A percentile compares a stretch with the other conserved stretches of the same genome.
Evolutionary conservation across 176 grass and related monocot genomes (phyloP).

Genomic region (Oropetium thomaeum): DNA sequence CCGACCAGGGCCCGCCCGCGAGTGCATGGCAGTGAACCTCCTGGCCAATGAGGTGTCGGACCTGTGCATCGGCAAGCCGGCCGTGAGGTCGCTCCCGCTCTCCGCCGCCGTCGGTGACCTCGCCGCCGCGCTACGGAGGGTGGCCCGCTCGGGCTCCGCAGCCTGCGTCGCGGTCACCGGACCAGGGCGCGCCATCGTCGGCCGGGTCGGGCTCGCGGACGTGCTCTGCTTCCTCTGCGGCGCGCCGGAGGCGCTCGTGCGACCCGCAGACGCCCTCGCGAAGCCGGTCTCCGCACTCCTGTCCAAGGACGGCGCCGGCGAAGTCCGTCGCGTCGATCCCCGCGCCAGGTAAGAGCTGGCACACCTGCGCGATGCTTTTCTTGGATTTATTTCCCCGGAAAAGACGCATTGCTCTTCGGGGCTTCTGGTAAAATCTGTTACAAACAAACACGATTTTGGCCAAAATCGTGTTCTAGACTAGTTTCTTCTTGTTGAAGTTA

Average conservation of each 20-base stretch:
- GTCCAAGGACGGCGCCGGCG: slow-evolving; percentile 44
- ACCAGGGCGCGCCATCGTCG: slow-evolving; percentile 29
- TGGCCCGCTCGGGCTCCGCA: slow-evolving; percentile 26
- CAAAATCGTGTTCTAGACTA: neutral
- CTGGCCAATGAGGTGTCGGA: slow-evolving; percentile 80
- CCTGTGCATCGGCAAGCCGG: slow-evolving; percentile 97
- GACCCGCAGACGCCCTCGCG: slow-evolving; percentile 39
- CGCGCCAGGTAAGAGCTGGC: slow-evolving; percentile 37
- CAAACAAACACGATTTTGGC: neutral
- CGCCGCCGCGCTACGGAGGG: slow-evolving; percentile 51
- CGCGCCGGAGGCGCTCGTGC: slow-evolving; percentile 34
- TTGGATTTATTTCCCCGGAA: neutral
- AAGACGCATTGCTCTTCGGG: slow-evolving; percentile 20
- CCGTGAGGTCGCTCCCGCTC: slow-evolving; percentile 66
- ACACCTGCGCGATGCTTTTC: neutral
- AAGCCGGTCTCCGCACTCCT: slow-evolving; percentile 54
- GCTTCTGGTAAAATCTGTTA: neutral
- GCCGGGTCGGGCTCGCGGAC: slow-evolving; percentile 56
- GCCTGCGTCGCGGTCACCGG: slow-evolving; percentile 30
- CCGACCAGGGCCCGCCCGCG: slow-evolving; percentile 37
- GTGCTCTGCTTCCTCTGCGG: slow-evolving; percentile 74
- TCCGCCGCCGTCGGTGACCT: slow-evolving; percentile 67
- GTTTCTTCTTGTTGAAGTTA: no score
- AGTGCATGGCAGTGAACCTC: slow-evolving; percentile 86
- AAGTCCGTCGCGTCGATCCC: slow-evolving; percentile 53